These are phyloP conservation scores for Dendrobium catenatum DNA, from an alignment of 106 monocot species.

Conservation along the genomic window DNA sequence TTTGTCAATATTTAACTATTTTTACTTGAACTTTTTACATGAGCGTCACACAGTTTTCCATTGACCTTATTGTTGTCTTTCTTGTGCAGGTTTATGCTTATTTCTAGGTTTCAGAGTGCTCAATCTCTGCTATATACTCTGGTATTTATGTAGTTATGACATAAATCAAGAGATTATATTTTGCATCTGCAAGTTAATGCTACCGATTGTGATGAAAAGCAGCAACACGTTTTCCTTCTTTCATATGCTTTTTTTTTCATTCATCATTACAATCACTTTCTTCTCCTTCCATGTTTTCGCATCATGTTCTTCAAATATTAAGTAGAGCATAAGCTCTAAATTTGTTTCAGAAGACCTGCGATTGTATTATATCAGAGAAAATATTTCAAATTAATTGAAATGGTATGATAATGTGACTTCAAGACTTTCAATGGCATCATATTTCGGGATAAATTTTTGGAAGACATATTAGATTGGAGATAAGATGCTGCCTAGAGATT, in stretches of 20 bases:
- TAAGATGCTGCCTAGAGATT: too few species aligned
- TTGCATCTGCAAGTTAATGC: neutral
- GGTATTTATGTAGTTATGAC: conserved; percentile 32
- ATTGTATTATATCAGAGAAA: neutral
- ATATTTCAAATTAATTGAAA: neutral
- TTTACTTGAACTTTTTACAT: neutral
- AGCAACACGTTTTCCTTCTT: neutral
- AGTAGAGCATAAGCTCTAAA: neutral
- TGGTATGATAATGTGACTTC: neutral
- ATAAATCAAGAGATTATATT: neutral
- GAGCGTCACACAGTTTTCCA: neutral
- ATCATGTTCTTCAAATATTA: neutral
- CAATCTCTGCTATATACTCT: conserved; percentile 80
- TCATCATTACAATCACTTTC: neutral
- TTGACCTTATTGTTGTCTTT: neutral
- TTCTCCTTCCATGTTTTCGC: neutral
- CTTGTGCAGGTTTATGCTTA: conserved; percentile 73
- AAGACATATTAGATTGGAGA: too few species aligned
- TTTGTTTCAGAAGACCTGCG: neutral
- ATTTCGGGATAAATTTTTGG: too few species aligned
- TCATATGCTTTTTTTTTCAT: neutral
- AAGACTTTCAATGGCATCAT: neutral
- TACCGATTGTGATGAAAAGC: neutral
- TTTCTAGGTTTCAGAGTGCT: conserved; percentile 63
- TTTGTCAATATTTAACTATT: neutral